phyloP scores from a whole-genome alignment of 1,284 basidiomycete species.

The Gymnopus androsaceus region DNA sequence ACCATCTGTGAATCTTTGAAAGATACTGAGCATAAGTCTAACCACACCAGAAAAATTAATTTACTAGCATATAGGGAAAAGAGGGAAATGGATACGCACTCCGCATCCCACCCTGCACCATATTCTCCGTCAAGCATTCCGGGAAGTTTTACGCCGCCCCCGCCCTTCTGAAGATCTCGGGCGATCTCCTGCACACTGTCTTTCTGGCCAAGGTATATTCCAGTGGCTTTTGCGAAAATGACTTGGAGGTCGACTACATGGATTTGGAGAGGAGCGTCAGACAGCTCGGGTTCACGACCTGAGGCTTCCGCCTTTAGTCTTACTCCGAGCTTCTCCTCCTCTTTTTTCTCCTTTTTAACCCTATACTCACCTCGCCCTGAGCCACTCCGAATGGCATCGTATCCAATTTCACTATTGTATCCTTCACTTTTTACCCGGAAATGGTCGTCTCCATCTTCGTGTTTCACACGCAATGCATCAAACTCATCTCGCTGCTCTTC shows the following conservation, averaged over 20 bases:
- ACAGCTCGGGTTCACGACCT: neutral
- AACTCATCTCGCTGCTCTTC: neutral
- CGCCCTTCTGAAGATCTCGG: neutral
- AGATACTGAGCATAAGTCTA: conserved; percentile 5
- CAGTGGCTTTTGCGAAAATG: neutral
- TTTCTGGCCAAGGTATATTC: neutral
- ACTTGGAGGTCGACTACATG: neutral
- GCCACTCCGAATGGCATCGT: no score
- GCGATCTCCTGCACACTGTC: neutral
- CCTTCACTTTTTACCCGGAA: no score
- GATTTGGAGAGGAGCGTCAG: neutral
- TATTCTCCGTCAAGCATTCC: neutral
- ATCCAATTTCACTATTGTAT: no score
- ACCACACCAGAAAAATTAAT: neutral
- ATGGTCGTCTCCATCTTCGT: neutral
- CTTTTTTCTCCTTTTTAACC: neutral
- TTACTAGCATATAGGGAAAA: neutral
- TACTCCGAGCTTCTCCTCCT: neutral
- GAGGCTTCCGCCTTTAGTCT: neutral
- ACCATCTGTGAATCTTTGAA: neutral
- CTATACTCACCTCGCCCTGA: neutral
- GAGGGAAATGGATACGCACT: neutral
- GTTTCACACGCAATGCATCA: neutral
- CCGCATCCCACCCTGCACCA: conserved; percentile 3
- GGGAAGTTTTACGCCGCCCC: neutral